phyloP scores from a whole-genome alignment of 257 asterid species.

The Primulina huaijiensis region DNA sequence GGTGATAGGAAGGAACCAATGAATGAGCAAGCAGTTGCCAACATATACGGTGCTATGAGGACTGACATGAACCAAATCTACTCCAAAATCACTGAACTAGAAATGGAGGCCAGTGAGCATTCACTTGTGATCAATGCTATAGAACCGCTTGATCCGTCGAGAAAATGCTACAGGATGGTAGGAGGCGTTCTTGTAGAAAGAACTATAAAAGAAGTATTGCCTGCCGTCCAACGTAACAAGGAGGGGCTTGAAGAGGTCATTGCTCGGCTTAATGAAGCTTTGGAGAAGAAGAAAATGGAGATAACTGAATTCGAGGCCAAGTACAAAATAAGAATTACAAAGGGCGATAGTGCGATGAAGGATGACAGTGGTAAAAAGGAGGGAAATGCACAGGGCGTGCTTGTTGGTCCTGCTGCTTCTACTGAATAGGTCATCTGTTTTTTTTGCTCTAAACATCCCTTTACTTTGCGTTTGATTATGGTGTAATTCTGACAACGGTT shows the following conservation, averaged over 20 bases:
- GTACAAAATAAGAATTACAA: conserved; percentile 77
- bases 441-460: not conserved
- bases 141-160: conserved; percentile 81
- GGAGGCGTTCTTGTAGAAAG: conserved; percentile 98
- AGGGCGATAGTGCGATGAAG: conserved; percentile 65
- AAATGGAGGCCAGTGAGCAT: conserved; percentile 95
- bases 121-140: conserved; percentile 88
- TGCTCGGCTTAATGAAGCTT: conserved; percentile 67
- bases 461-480: not conserved
- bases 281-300: conserved; percentile 89
- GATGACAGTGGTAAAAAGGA: conserved; percentile 79
- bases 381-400: conserved; percentile 86
- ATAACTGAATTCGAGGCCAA: conserved; percentile 76
- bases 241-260: conserved; percentile 96
- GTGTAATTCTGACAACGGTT: not conserved
- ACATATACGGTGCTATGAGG: conserved; percentile 65
- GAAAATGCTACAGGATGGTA: conserved; percentile 91
- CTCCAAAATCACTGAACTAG: conserved; percentile 87
- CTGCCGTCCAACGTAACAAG: conserved; percentile 85
- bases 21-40: conserved; percentile 52
- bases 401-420: conserved; percentile 80
- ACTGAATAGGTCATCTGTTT: conserved; percentile 27
- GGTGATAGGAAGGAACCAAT: conserved; percentile 54
- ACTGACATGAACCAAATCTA: conserved; percentile 78
- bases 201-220: conserved; percentile 78